These are phyloP conservation scores for Oryza punctata DNA, from an alignment of 176 grass and related monocot genomes.

Conservation along the genomic window DNA sequence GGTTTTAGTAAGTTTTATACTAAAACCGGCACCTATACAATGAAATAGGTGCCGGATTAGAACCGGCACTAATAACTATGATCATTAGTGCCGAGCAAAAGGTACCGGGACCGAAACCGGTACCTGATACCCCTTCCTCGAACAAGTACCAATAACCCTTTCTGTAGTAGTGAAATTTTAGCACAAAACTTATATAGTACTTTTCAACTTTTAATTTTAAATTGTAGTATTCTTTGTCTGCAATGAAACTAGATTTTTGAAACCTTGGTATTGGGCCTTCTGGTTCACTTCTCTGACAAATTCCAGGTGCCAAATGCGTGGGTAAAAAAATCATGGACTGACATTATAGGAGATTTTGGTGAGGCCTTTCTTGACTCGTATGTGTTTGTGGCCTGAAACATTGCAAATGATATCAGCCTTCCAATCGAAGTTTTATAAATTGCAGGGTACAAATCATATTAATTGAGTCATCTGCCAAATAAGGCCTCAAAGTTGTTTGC, in stretches of 20 bases:
- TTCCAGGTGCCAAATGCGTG: background rate
- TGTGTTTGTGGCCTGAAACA: slow-evolving; percentile 61
- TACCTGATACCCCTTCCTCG: too few species aligned
- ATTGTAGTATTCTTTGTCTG: background rate
- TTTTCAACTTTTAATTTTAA: background rate
- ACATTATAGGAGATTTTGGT: slow-evolving; percentile 78
- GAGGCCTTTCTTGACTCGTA: slow-evolving; percentile 81
- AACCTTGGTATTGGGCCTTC: background rate
- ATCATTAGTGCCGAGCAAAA: too few species aligned
- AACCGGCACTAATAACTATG: too few species aligned
- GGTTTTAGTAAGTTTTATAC: too few species aligned
- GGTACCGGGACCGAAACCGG: too few species aligned
- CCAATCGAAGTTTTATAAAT: background rate
- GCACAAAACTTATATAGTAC: background rate
- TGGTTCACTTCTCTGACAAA: background rate
- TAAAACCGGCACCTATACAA: too few species aligned
- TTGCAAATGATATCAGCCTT: slow-evolving; percentile 27
- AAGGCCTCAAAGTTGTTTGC: background rate
- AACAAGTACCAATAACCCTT: too few species aligned
- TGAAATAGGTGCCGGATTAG: too few species aligned
- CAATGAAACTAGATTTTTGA: background rate
- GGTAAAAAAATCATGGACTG: slow-evolving; percentile 37
- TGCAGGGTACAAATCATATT: background rate
- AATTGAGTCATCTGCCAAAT: background rate
- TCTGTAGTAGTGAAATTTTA: too few species aligned